Percentiles rank a stretch among this genome's conserved stretches.
Conservation (phyloP, 176 grass and related monocot genomes). For the Melocanna baccifera region DNA sequence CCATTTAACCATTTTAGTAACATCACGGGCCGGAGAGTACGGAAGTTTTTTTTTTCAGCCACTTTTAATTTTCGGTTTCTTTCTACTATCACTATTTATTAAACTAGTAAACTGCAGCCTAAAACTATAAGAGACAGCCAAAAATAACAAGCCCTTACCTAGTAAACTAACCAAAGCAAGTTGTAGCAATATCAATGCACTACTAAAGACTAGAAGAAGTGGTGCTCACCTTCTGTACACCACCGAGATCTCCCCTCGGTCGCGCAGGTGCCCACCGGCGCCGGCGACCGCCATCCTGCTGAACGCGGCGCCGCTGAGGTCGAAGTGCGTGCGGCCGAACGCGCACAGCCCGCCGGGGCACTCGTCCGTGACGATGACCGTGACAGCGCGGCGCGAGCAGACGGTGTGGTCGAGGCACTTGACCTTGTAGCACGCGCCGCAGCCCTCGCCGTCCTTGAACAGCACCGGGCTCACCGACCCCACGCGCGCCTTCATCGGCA, state of each 20-base stretch:
- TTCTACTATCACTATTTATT: too few species aligned
- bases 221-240: conserved; percentile 63
- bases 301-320: conserved; percentile 92
- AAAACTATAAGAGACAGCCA: too few species aligned
- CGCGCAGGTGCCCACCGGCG: conserved; percentile 54
- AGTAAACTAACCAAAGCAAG: neutral
- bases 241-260: conserved; percentile 65
- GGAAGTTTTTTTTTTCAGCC: neutral
- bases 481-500: conserved; percentile 79
- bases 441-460: conserved; percentile 93
- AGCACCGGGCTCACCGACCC: conserved; percentile 92
- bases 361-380: conserved; percentile 90
- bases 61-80: too few species aligned
- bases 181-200: neutral
- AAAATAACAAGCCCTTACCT: too few species aligned
- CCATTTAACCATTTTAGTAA: neutral
- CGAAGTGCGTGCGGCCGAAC: conserved; percentile 71
- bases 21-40: neutral
- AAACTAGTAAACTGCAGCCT: too few species aligned
- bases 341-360: conserved; percentile 85
- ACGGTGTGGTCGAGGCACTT: conserved; percentile 71
- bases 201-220: neutral
- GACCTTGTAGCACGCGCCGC: conserved; percentile 98
- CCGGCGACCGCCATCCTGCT: conserved; percentile 79
- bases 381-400: conserved; percentile 90